These are phyloP conservation scores for Cordyceps pruinosa DNA, from an alignment of 2,329 filamentous ascomycete genomes.

Conservation along the genomic window DNA sequence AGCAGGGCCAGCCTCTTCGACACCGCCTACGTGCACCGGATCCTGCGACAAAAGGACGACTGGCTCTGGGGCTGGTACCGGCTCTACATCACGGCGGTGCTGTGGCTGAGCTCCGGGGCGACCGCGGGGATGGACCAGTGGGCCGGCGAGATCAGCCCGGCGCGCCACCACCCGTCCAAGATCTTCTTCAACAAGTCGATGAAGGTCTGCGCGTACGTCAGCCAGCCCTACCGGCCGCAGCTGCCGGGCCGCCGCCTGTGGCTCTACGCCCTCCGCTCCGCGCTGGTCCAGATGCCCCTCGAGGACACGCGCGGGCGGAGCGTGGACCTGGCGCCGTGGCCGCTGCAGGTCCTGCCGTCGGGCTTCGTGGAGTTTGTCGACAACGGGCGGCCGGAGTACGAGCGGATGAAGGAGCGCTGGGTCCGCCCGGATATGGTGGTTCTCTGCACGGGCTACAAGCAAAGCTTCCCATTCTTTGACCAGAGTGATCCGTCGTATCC, in stretches of 20 bases:
- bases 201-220: no score
- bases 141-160: slow-evolving; percentile 35
- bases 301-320: no score
- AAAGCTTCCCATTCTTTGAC: slow-evolving; percentile 34
- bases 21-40: slow-evolving; percentile 42
- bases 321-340: no score
- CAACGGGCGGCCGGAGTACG: background rate
- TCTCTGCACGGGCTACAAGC: slow-evolving; percentile 40
- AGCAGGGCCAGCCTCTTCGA: slow-evolving; percentile 43
- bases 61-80: slow-evolving; percentile 38
- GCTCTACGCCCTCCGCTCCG: no score
- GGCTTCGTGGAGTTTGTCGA: slow-evolving; percentile 31
- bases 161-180: slow-evolving; percentile 30
- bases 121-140: slow-evolving; percentile 41
- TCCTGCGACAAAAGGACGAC: slow-evolving; percentile 34
- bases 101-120: no score
- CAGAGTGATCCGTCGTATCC: slow-evolving; percentile 26
- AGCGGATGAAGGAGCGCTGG: no score
- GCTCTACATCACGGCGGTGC: no score
- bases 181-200: no score
- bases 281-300: no score
- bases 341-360: slow-evolving; percentile 27
- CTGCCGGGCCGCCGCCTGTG: no score
- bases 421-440: slow-evolving; percentile 35
- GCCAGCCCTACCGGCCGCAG: slow-evolving; percentile 25